These are phyloP conservation scores for Apiotrichum akiyoshidainum DNA, from an alignment of 1,284 basidiomycete species.

Conservation along the genomic window DNA sequence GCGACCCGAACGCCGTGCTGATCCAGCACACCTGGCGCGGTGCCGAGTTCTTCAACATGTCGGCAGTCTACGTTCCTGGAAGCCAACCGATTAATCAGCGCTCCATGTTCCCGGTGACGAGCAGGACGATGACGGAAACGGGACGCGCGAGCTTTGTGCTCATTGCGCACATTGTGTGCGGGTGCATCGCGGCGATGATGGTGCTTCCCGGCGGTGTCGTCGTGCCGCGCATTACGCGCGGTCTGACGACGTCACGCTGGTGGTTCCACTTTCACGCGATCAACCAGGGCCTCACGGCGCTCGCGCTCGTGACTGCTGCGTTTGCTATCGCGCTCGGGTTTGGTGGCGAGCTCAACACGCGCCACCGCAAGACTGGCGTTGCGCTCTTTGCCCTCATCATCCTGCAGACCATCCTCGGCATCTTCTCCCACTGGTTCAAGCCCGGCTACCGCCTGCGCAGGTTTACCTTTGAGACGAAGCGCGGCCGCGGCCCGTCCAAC, in stretches of 20 bases:
- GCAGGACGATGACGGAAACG: constrained; percentile 5
- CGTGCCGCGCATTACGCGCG: constrained; percentile 60
- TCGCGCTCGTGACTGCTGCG: constrained; percentile 56
- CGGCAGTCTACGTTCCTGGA: not conserved
- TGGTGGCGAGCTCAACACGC: constrained; percentile 38
- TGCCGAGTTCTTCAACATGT: not conserved
- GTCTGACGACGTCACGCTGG: constrained; percentile 51
- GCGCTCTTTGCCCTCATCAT: constrained; percentile 62
- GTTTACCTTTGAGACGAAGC: constrained; percentile 22
- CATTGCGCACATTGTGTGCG: constrained; percentile 59
- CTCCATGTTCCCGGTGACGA: not conserved
- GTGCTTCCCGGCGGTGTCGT: constrained; percentile 61
- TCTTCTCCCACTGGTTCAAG: constrained; percentile 57
- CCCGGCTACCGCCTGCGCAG: constrained; percentile 3
- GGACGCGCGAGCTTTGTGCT: constrained; percentile 36
- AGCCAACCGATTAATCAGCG: not conserved
- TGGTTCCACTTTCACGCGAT: constrained; percentile 61
- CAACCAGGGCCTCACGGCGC: constrained; percentile 58
- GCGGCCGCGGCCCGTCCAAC: constrained; percentile 35
- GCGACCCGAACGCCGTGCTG: constrained; percentile 51
- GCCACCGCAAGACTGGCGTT: constrained; percentile 61
- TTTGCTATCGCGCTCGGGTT: constrained; percentile 44
- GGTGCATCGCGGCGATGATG: constrained; percentile 58
- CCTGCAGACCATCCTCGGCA: constrained; percentile 59
- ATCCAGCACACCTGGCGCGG: constrained; percentile 49